Evolutionary conservation across 2,329 filamentous ascomycete genomes (phyloP).

Genomic region (Fusarium sarcochroum): DNA sequence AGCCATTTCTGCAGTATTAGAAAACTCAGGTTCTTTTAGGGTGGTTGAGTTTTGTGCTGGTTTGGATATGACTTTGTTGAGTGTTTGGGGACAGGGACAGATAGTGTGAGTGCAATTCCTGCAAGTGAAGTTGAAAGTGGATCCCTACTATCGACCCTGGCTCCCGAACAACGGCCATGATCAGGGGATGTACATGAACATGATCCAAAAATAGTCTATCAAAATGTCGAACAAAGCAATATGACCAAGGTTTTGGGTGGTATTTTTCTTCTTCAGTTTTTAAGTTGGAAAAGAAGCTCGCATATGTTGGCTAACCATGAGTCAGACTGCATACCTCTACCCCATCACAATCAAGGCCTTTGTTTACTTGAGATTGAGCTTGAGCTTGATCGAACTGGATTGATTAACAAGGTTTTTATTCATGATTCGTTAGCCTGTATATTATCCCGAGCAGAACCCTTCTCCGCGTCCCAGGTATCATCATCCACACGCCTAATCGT

Average conservation of each 20-base stretch:
- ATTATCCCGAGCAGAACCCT: conserved; percentile 17
- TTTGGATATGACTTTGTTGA: conserved; percentile 5
- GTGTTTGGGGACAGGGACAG: neutral
- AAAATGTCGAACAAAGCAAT: neutral
- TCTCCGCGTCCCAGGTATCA: conserved; percentile 26
- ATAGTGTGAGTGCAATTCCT: neutral
- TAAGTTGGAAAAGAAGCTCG: too few relatives aligned
- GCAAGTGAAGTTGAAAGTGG: conserved; percentile 43
- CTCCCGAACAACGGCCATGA: neutral
- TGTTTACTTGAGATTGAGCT: too few relatives aligned
- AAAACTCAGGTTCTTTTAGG: accelerated
- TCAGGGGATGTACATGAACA: conserved; percentile 16
- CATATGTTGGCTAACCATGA: neutral
- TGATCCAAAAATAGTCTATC: neutral
- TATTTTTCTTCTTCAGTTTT: neutral
- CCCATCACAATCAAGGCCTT: neutral
- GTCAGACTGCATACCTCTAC: neutral
- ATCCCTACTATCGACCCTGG: conserved; percentile 10
- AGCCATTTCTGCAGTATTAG: conserved; percentile 35
- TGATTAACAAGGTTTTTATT: conserved; percentile 11
- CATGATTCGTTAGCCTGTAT: conserved; percentile 23
- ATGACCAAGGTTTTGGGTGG: too few relatives aligned
- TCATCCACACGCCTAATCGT: conserved; percentile 36
- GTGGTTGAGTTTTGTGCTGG: neutral
- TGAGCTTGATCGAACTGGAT: neutral